Evolutionary conservation across 805 yeast species (phyloP), one percentile per base, ranked within the genome.

Genomic region (Hanseniaspora taiwanica): DNA sequence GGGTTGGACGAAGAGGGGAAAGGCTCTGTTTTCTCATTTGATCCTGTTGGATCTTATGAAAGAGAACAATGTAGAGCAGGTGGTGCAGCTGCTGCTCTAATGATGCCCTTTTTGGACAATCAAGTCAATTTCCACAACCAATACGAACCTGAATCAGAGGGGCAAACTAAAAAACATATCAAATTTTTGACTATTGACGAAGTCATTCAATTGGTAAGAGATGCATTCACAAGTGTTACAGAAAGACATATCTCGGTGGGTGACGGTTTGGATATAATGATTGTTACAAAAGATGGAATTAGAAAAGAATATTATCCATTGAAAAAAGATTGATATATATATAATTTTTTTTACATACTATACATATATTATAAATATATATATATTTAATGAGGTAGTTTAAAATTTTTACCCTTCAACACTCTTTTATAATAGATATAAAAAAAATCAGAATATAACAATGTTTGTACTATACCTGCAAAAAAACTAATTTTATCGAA

Each of bases 231-330:
- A 18, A 85, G 96, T 7, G 98, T 96, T 17, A 89, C 97, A 16
- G 98, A 91, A 65, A 81, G 98, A 71, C 97, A 91, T 63, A 91
- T 91, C 51, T 93, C 87, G 51, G 97, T 91, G 40, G 98, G 98
- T 67, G 98, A 91, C 66, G 94, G 91, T 5, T 71, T 91, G 47
- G 95, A 91, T 62, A 79, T 91, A 37, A 66, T 81, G 48, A 82
- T 91, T 51, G 87, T 89, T 44, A 85, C 96, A 12, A 87, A 86
- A 58, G 95, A 86, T 19, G 98, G 98, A 39, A 83, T 85, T 37
- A 73, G 79, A 64, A 77, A 73, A 34, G 94, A 84, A 59, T 80
- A 74, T 62, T 81, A 65, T 58, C 93, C 93, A 44, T 70, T 91
- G 59, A 85, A 91, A 73, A 78, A 81, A 59, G 97, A 89, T 68